Base-by-base conservation (phyloP, 805 yeast species). In the Kluyveromyces dobzhanskii region DNA sequence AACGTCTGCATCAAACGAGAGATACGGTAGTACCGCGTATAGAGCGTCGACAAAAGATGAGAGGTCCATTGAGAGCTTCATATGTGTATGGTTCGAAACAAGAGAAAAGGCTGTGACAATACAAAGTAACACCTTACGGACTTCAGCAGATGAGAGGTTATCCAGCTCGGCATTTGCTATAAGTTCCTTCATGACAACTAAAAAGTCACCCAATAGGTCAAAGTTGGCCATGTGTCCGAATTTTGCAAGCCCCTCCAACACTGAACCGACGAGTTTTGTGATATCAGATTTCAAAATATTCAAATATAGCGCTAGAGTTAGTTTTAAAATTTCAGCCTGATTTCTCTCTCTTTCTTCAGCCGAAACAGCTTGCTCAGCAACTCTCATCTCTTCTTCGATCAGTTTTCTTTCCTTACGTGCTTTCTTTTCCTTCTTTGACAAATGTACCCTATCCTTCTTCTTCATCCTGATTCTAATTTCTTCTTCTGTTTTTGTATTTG, bases 191-290 rank as follows among this genome's bases (percentile, higher is more conserved):
- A 92, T 70, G 6, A 88, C 95, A 56, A 82, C 94, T 37, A 92
- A 67, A 61, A 92, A 78, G 57, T 92, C 98, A 18, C 97, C 97
- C 49, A 92, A 71, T 32, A 92, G 67, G 48, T 92, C 97, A 41
- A 90, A 77, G 56, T 92, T 92, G 17, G 94, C 87, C 78, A 88
- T 79, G 52, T 82, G 92, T 2, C 97, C 95, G 56, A 80, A 87
- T 54, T 77, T 76, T 1, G 97, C 84, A 41, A 92, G 64, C 3
- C 97, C 97, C 64, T 92, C 97, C 39, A 92, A 67, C 0, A 90
- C 94, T 0, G 90, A 71, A 6, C 94, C 95, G 69, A 86, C 78
- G 38, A 92, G 65, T 14, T 74, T 71, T 28, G 76, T 73, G 14
- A 78, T 73, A 32, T 76, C 70, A 13, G 71, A 71, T 56, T 74